Conservation (phyloP, 176 grass and related monocot species). For the Zizania latifolia region DNA sequence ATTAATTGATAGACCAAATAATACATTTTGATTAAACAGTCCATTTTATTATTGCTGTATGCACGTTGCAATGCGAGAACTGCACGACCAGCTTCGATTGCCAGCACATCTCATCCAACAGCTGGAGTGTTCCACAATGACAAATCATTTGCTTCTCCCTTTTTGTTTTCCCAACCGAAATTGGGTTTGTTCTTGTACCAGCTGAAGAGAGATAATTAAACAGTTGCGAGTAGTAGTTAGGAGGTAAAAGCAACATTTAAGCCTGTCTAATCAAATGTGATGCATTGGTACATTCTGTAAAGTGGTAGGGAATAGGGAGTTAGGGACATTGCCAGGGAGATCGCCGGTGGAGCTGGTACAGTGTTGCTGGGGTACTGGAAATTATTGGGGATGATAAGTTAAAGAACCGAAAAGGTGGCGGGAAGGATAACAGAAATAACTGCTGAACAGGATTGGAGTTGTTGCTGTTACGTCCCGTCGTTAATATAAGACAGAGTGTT, state of each 20-base stretch:
- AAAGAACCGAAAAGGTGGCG: no score
- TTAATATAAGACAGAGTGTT: no score
- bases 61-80: background rate
- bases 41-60: background rate
- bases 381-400: no score
- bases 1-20: conserved; percentile 15
- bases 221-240: no score
- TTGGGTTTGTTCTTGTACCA: background rate
- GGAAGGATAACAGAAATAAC: no score
- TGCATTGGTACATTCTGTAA: background rate
- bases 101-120: conserved; percentile 18
- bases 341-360: background rate
- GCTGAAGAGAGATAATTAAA: background rate
- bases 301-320: background rate
- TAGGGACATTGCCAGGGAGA: background rate
- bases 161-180: background rate
- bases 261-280: background rate
- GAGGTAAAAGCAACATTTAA: background rate
- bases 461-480: no score
- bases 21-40: background rate
- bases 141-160: background rate
- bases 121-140: conserved; percentile 4
- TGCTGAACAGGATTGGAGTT: background rate
- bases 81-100: background rate
- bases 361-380: background rate